phyloP scores from a whole-genome alignment of 306 rosid genomes.

The Trifolium pratense region DNA sequence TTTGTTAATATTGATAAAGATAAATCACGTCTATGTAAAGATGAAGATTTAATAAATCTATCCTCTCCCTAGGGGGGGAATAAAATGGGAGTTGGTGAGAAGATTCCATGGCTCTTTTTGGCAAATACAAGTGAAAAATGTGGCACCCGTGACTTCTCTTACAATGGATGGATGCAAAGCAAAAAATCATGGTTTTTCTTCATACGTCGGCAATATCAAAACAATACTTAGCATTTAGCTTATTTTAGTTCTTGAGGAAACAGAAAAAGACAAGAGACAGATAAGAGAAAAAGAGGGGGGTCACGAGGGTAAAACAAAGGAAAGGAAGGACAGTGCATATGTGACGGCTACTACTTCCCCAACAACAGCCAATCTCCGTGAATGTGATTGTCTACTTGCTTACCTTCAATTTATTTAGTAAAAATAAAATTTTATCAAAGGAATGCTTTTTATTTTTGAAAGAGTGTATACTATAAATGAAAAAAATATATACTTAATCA shows the following conservation, averaged over 20 bases:
- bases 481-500: too few relatives aligned
- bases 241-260: background rate
- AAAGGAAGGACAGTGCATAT: conserved; percentile 25
- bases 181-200: background rate
- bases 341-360: conserved; percentile 19
- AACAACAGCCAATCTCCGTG: conserved; percentile 36
- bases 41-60: background rate
- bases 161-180: background rate
- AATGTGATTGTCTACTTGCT: background rate
- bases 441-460: too few relatives aligned
- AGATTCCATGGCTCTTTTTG: conserved; percentile 6
- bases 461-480: too few relatives aligned
- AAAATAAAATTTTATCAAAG: too few relatives aligned
- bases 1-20: too few relatives aligned
- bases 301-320: background rate
- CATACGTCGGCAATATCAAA: background rate
- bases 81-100: conserved; percentile 36
- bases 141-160: conserved; percentile 39
- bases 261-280: conserved; percentile 28
- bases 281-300: background rate
- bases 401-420: too few relatives aligned
- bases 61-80: too few relatives aligned
- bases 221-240: background rate
- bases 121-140: conserved; percentile 35
- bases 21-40: too few relatives aligned